phyloP scores from a whole-genome alignment of 139 green algal genomes.

The Desmodesmus armatus region DNA sequence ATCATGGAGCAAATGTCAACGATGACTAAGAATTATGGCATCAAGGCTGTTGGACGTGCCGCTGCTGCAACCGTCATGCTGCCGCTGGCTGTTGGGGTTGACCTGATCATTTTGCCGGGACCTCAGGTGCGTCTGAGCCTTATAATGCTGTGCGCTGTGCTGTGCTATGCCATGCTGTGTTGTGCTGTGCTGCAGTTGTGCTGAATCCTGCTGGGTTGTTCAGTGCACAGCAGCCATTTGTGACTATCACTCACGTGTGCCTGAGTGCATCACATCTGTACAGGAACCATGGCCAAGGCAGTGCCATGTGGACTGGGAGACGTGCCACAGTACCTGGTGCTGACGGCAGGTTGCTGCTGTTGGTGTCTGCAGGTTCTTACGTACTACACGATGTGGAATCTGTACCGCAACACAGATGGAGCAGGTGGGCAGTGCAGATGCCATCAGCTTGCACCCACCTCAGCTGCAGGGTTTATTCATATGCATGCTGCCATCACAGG shows the following conservation, averaged over 20 bases:
- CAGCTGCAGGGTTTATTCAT: too few relatives aligned
- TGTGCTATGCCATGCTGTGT: background rate
- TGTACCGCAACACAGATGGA: slow-evolving; percentile 43
- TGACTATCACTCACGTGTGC: too few relatives aligned
- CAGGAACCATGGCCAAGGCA: too few relatives aligned
- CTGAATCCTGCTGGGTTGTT: background rate
- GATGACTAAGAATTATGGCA: slow-evolving; percentile 45
- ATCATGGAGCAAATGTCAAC: slow-evolving; percentile 44
- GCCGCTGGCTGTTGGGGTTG: slow-evolving; percentile 46
- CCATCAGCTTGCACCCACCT: too few relatives aligned
- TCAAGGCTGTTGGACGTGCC: slow-evolving; percentile 30
- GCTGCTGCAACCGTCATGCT: slow-evolving; percentile 48
- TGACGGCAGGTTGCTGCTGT: too few relatives aligned
- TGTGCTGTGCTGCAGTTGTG: background rate
- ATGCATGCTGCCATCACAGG: too few relatives aligned
- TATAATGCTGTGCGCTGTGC: background rate
- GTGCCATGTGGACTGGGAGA: too few relatives aligned
- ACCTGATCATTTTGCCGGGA: slow-evolving; percentile 47
- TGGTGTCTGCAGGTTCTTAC: slow-evolving; percentile 33
- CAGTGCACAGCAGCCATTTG: too few relatives aligned
- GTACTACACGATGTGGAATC: slow-evolving; percentile 52
- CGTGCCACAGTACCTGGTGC: too few relatives aligned
- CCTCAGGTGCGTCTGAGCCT: slow-evolving; percentile 27
- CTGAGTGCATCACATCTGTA: too few relatives aligned
- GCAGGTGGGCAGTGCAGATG: background rate